Evolutionary conservation across 148 eudicot genomes (phyloP), one percentile per base, ranked within the genome.

Genomic region (Fagopyrum homotropicum): DNA sequence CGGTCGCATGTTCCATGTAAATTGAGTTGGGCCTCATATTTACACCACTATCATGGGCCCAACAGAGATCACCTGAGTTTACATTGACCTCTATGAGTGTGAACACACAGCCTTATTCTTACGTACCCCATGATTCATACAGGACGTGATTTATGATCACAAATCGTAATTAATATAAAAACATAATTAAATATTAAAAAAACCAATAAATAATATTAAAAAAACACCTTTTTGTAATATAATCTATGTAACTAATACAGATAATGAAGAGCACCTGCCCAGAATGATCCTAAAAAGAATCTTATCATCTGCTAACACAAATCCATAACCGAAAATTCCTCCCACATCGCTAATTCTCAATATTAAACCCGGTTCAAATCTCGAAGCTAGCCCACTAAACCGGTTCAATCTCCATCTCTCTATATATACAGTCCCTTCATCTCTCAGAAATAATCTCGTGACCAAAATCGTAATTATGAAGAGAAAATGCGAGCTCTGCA

Each of bases 401-500:
- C n/a, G 17, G 17, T 59, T 4, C 46, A n/a, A 64, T 11, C 9
- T 9, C 45, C n/a, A 35, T 35, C 2, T 15, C 47, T 66, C 45
- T 14, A 14, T 35, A 63, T 30, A 63, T 55, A 55, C 22, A n/a
- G 1, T 26, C 15, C 44, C 44, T 26, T 10, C n/a, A 29, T 4
- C 69, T 4, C n/a, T 30, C 7, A 11, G 12, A 30, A 29, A 29
- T 35, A 3, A 11, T 29, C n/a, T 12, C 16, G 45, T 29, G 15
- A 35, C 5, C 69, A n/a, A n/a, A 60, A 22, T 22, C 29, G n/a
- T 8, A 4, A 10, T 54, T 54, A 81, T 45, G 79, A 87, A 51
- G 88, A 80, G 77, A 79, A 74, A 76, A 11, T 87, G 90, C 50
- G 88, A 83, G 59, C 72, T 87, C 4, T 87, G 90, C 69, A 66